These are phyloP conservation scores for Climacium dendroides DNA, from an alignment of 225 moss, liverwort and hornwort genomes.

Conservation along the genomic window DNA sequence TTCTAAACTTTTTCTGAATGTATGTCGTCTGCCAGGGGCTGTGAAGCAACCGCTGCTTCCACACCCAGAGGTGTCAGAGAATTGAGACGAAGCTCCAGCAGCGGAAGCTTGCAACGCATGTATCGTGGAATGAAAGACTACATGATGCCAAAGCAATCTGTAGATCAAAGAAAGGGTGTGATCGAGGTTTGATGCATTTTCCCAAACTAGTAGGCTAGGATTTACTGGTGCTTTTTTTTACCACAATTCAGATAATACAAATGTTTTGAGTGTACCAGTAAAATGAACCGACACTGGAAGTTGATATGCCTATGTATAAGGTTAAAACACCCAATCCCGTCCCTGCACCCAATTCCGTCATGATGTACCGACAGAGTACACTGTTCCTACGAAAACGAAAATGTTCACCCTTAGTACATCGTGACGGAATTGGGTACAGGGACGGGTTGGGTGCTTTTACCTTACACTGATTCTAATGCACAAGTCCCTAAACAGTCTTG, in stretches of 20 bases:
- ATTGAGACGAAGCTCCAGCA: slow-evolving; percentile 21
- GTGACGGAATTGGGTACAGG: too few relatives aligned
- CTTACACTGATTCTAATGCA: neutral
- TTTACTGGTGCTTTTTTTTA: neutral
- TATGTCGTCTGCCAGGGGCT: neutral
- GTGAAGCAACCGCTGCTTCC: neutral
- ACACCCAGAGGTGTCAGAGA: slow-evolving; percentile 17
- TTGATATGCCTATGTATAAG: too few relatives aligned
- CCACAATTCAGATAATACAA: neutral
- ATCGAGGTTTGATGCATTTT: slow-evolving; percentile 52
- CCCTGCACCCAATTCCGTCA: too few relatives aligned
- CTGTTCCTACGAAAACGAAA: too few relatives aligned
- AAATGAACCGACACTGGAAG: neutral
- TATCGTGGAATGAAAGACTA: slow-evolving; percentile 64
- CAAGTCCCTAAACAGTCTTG: too few relatives aligned
- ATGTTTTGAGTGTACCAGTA: neutral
- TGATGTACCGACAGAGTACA: too few relatives aligned
- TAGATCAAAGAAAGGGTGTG: slow-evolving; percentile 71
- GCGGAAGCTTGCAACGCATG: slow-evolving; percentile 57
- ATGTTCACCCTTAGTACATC: too few relatives aligned
- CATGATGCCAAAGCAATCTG: slow-evolving; percentile 47
- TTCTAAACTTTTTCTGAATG: neutral
- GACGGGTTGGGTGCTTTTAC: neutral
- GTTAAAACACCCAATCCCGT: too few relatives aligned
- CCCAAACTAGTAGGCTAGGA: neutral